phyloP scores from a whole-genome alignment of 805 yeast genomes.

The Teunomyces panamensis region DNA sequence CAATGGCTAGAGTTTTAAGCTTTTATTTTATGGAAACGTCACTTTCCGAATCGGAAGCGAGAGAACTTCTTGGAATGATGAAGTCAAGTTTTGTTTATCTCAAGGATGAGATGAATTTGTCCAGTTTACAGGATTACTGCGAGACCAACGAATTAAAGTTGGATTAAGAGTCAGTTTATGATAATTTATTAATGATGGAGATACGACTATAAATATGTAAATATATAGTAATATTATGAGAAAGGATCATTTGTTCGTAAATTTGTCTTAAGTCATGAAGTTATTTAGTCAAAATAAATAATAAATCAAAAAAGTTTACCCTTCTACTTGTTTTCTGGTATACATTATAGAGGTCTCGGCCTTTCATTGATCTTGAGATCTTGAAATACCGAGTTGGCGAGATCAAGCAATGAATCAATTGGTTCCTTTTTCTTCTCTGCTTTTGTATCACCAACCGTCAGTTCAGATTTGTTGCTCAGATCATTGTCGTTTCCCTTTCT shows the following conservation, averaged over 20 bases:
- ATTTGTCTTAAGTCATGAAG: background rate
- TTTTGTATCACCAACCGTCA: background rate
- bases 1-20: conserved; percentile 19
- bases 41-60: conserved; percentile 17
- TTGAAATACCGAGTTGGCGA: background rate
- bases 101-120: conserved; percentile 23
- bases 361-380: background rate
- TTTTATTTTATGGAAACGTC: conserved; percentile 31
- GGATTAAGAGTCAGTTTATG: background rate
- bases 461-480: background rate
- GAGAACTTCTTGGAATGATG: conserved; percentile 19
- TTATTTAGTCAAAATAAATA: background rate
- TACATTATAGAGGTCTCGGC: background rate
- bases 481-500: background rate
- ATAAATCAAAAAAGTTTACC: background rate
- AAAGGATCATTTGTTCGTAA: background rate
- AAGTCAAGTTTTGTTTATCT: conserved; percentile 20
- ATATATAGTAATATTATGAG: background rate
- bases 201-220: background rate
- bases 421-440: background rate
- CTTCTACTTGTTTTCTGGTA: background rate
- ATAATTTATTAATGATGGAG: background rate
- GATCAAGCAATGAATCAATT: background rate
- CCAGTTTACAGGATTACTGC: conserved; percentile 9
- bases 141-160: conserved; percentile 1